Evolutionary conservation across 257 asterid genomes (phyloP).

Genomic region (Paraleonurus japonicus): DNA sequence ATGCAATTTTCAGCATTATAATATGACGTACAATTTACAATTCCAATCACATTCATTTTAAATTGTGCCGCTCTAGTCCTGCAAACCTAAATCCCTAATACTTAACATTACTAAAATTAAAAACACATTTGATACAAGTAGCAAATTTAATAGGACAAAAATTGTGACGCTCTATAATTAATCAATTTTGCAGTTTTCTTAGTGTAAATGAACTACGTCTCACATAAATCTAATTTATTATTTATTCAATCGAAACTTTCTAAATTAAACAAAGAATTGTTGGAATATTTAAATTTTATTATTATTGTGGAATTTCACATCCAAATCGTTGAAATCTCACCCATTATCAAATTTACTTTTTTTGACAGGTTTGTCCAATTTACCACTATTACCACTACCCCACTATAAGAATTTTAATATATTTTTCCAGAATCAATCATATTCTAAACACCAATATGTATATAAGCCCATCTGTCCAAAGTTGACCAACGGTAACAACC

Average conservation of each 20-base stretch:
- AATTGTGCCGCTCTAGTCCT: no score
- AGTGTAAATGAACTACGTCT: no score
- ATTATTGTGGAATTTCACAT: neutral
- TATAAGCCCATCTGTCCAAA: constrained; percentile 12
- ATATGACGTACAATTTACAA: no score
- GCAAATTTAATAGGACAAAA: neutral
- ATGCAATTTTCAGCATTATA: no score
- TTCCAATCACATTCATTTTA: no score
- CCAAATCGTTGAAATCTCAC: constrained; percentile 7
- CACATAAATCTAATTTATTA: no score
- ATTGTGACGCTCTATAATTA: neutral
- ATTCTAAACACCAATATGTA: neutral
- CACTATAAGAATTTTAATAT: neutral
- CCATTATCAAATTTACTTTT: no score
- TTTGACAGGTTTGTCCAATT: no score
- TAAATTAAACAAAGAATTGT: neutral
- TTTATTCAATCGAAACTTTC: neutral
- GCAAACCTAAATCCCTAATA: no score
- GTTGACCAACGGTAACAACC: constrained; percentile 23
- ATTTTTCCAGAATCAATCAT: neutral
- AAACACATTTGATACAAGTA: neutral
- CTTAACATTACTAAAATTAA: neutral
- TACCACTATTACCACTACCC: neutral
- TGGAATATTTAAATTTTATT: neutral
- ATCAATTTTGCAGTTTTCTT: no score